Base-by-base conservation (phyloP, 2,329 filamentous ascomycete genomes). In the Cladosporium sp. region DNA sequence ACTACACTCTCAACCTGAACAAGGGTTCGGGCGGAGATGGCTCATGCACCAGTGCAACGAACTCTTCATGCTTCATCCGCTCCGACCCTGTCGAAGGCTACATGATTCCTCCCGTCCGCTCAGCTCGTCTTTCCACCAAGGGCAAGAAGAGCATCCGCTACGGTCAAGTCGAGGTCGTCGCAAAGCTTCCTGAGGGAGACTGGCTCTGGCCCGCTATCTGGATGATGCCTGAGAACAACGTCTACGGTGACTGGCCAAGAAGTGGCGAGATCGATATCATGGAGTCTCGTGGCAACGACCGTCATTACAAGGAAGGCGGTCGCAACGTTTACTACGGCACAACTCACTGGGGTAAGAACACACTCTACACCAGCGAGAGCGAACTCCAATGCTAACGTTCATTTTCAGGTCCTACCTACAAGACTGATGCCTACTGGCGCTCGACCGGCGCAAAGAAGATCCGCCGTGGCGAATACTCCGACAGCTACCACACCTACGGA, bases 251-350 rank as follows among this genome's bases (percentile, higher is more conserved):
- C 9, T 84, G 81, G 81, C 81, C 81, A 7, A 68, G 71, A 25
- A 78, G 75, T 59, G 81, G 81, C 22, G 81, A 83, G 65, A 83
- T 83, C 56, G 81, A 84, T 67, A 79, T 83, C 42, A 73, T 75
- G 61, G 80, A 82, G 68, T 71, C 73, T 34, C 72, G 79, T 30
- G 81, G 81, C 47, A 82, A 83, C 63, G 67, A 70, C 30, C 67
- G 68, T 22, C 64, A 65, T 28, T 77, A 78, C 63, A 57, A 66
- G 38, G 67, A 72, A 20, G 72, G 71, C 38, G 78, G 79, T 15
- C 73, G 76, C 34, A 74, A 82, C 62, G 69, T 72, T 8, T 71
- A 75, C 60, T 75, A 72, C 51, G 73, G 75, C 51, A 75, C 79
- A 3, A 65, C 81, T 19, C 80, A 82, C 65, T 82, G 80, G 80